These are phyloP conservation scores for Trichosporon coremiiforme DNA, from an alignment of 1,284 basidiomycete genomes.

Conservation along the genomic window DNA sequence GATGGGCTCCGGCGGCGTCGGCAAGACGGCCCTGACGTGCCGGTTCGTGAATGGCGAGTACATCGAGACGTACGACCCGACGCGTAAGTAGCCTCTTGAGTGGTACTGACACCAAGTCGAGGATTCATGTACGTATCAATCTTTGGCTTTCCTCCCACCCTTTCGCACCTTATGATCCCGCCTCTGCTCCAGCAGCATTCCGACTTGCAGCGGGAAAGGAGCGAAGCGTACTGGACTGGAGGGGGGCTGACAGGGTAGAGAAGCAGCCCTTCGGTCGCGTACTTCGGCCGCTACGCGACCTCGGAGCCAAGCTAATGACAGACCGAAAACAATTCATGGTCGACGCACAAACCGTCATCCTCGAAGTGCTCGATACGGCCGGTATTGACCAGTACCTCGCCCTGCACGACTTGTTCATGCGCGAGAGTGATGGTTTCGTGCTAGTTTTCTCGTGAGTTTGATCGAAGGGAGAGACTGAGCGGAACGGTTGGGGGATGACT, in stretches of 20 bases:
- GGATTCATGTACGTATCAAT: slow-evolving; percentile 40
- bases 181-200: too few species aligned
- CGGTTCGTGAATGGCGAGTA: slow-evolving; percentile 46
- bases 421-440: slow-evolving; percentile 47
- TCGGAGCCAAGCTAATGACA: slow-evolving; percentile 17
- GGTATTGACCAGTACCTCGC: slow-evolving; percentile 46
- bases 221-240: too few species aligned
- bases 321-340: slow-evolving; percentile 46
- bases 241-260: neutral
- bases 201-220: too few species aligned
- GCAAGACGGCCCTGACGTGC: slow-evolving; percentile 45
- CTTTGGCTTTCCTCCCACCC: too few species aligned
- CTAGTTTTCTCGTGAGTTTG: slow-evolving; percentile 46
- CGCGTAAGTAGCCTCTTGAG: slow-evolving; percentile 36
- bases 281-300: too few species aligned
- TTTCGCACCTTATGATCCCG: too few species aligned
- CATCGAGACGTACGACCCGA: slow-evolving; percentile 48
- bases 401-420: slow-evolving; percentile 43
- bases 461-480: neutral
- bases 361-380: slow-evolving; percentile 51
- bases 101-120: slow-evolving; percentile 34
- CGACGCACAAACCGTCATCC: slow-evolving; percentile 40
- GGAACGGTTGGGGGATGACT: neutral
- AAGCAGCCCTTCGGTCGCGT: neutral
- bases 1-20: slow-evolving; percentile 49